Base-by-base conservation (phyloP, 1,139 yeast species). In the Yamadazyma diddensiae region DNA sequence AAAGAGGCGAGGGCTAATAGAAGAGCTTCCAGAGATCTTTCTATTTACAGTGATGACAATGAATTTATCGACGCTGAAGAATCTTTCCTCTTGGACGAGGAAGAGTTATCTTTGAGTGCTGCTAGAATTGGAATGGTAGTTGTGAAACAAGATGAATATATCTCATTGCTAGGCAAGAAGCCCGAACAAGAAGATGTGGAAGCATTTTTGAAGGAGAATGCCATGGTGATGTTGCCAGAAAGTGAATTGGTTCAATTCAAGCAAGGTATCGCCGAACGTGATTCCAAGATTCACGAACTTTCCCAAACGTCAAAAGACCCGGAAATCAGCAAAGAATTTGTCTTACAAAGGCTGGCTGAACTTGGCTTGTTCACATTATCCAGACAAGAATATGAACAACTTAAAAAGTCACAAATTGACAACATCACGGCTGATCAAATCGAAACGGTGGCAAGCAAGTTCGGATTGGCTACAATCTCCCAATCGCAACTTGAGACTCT, bases 391-490 rank as follows among this genome's bases (percentile, higher is more conserved):
- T 63, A 60, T 37, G 57, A 58, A 35, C 37, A 42, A 5, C 46
- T 64, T 35, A 59, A 53, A 38, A 42, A 36, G n/a, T 34, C 41
- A 7, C 46, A 39, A 11, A 28, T 43, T 21, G 41, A 41, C 9
- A 38, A 38, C 24, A 30, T 45, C 9, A 46, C 48, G 6, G 50
- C 47, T 10, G 46, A 46, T 17, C 38, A 44, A 31, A 31, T 47
- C 10, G 23, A 30, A n/a, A 11, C 30, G 3, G 18, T 39, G 11
- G 46, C 47, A 4, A 21, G 14, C 3, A 41, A 54, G 26, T 46
- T 59, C 25, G 69, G 76, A 7, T 55, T 75, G 31, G 60, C 60
- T 3, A 52, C 76, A 10, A 47, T 79, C 6, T 55, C 74, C 0
- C 61, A 61, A 32, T 62, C 60, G 5, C 65, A 67, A 32, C 52